Base-by-base conservation (phyloP, 768 basidiomycete species). In the Termitomyces titanicus region DNA sequence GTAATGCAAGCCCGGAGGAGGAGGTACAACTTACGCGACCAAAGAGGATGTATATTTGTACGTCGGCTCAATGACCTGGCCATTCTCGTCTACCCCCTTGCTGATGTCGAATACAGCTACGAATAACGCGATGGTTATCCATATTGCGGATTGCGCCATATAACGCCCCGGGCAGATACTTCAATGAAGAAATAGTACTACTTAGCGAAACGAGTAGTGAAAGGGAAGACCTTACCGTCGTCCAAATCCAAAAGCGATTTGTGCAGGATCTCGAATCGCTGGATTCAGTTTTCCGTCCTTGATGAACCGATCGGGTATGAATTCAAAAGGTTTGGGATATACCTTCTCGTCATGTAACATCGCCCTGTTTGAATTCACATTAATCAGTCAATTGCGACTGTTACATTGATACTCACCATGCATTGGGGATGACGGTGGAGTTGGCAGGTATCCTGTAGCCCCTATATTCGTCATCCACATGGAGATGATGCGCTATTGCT, bases 101-200 rank as follows among this genome's bases (percentile, higher is more conserved):
- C 47, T 39, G 38, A 76, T 64, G 24, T 70, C 58, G 52, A 72
- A 71, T 3, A 63, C 56, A 4, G 72, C 64, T 33, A 74, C 56
- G n/a, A 75, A 47, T 25, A 63, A 66, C 0, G 68, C 64, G 11
- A 70, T 54, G 0, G 67, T 62, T 20, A 74, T 63, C 66, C 63
- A 76, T 13, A 72, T 47, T 25, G 60, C 61, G 11, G 64, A 63
- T 13, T 68, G 65, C 1, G 70, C 75, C 57, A 76, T 65, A 22
- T 65, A 58, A 11, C 67, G 67, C 1, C 74, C 75, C 5, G 73
- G 72, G 51, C 76, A 77, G 12, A 70, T 43, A 5, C 68, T 67
- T 55, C 25, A 17, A 17, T 44, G 22, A 15, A 27, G 15, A n/a
- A 9, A 6, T 13, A 18, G 15, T 6, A 18, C 29, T 17, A 29